Conservation (phyloP, 495 filamentous ascomycete genomes). For the Penicillium daleae region DNA sequence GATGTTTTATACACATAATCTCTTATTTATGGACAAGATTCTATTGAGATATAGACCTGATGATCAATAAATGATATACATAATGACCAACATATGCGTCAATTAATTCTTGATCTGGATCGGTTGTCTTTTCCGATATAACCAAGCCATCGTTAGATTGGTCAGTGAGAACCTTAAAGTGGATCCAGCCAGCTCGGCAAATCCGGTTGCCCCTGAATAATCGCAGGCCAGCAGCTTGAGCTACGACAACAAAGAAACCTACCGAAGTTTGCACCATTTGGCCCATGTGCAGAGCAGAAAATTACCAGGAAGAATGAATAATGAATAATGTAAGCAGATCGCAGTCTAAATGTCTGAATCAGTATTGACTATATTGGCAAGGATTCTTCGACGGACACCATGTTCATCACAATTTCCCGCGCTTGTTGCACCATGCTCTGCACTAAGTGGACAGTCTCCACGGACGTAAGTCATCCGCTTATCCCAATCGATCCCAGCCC, state of each 20-base stretch:
- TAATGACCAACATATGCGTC: background rate
- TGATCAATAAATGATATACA: background rate
- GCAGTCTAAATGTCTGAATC: background rate
- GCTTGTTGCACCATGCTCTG: conserved; percentile 8
- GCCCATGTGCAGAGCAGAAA: background rate
- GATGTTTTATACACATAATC: background rate
- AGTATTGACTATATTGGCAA: background rate
- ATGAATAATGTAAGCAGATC: conserved; percentile 1
- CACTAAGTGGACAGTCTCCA: conserved; percentile 21
- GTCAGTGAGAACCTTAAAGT: background rate
- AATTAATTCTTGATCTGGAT: background rate
- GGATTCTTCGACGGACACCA: background rate
- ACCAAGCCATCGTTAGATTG: background rate
- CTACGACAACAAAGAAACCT: background rate
- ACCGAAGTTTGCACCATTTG: background rate
- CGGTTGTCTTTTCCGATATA: background rate
- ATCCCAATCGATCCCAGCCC: conserved; percentile 9
- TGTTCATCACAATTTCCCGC: conserved; percentile 17
- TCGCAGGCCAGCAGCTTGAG: background rate
- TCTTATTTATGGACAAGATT: background rate
- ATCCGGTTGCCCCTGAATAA: background rate
- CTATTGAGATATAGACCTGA: background rate
- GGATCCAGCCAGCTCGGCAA: background rate
- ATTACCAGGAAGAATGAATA: background rate
- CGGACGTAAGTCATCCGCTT: background rate